Conservation (phyloP, 2,329 filamentous ascomycete species). For the Moelleriella libera region DNA sequence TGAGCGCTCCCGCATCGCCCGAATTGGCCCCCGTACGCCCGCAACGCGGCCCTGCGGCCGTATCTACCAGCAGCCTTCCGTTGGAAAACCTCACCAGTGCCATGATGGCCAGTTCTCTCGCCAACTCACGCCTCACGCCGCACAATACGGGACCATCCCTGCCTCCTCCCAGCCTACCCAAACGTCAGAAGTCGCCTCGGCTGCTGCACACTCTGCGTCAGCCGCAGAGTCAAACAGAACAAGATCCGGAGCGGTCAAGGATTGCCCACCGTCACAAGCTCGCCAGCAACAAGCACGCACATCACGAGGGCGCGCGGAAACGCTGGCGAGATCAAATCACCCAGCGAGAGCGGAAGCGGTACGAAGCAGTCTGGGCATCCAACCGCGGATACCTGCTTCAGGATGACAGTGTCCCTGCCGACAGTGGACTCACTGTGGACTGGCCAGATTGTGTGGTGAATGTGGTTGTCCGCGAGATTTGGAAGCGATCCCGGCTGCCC, state of each 20-base stretch:
- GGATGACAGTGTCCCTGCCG: constrained; percentile 3
- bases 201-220: constrained; percentile 56
- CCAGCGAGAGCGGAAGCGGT: constrained; percentile 58
- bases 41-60: constrained; percentile 12
- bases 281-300: constrained; percentile 47
- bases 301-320: constrained; percentile 61
- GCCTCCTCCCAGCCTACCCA: constrained; percentile 20
- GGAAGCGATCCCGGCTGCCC: constrained; percentile 54
- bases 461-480: constrained; percentile 62
- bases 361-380: constrained; percentile 75
- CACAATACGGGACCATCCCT: constrained; percentile 22
- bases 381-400: constrained; percentile 49
- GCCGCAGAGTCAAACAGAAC: constrained; percentile 31
- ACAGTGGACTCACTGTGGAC: constrained; percentile 10
- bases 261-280: constrained; percentile 34
- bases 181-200: constrained; percentile 31
- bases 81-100: constrained; percentile 57
- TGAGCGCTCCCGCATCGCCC: constrained; percentile 20
- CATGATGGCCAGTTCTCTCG: constrained; percentile 62
- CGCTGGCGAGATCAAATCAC: constrained; percentile 68
- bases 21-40: constrained; percentile 15
- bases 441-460: constrained; percentile 44
- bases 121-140: constrained; percentile 41
- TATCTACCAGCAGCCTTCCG: constrained; percentile 27
- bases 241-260: constrained; percentile 38